Base-by-base conservation (phyloP, 2,329 filamentous ascomycete species). In the Trichoderma sp. region DNA sequence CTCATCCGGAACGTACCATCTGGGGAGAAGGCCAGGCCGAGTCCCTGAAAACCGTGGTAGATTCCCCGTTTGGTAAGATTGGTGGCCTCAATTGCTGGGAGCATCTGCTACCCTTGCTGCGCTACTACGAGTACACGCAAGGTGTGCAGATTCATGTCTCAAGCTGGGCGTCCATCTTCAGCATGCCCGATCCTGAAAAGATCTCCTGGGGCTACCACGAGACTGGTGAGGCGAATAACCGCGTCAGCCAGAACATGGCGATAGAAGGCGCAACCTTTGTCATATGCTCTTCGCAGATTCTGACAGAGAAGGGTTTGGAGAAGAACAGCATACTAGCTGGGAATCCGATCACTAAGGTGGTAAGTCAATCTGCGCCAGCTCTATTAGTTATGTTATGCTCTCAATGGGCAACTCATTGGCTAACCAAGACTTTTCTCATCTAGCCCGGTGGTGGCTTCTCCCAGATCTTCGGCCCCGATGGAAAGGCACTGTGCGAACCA, bases 1-100 rank as follows among this genome's bases (percentile, higher is more conserved):
- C 87, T 3, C 86, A 88, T 74, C 84, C 88, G 51, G 87, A 88
- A 78, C 82, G 85, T 28, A 83, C 87, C 4, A 81, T 88, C 26
- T 89, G 87, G 74, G 87, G 87, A 3, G 87, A 89, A 66, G 86
- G 84, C 7, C 82, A 84, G 0, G 87, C 86, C 4, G 84, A 88
- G 71, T 84, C 86, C n/a, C 83, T 86, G 32, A 78, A 83, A 65
- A 85, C 84, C 2, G 86, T 87, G 1, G 80, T 84, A 36, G 80
- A 85, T 70, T 84, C 84, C 0, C 82, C 83, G 24, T 84, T 87
- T 53, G 86, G 86, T 12, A 81, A 83, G 3, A 77, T 89, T 32
- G 87, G 87, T 14, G 84, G 86, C 34, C 79, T 89, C 70, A 87
- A 86, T 77, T 88, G 86, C 80, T 88, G 86, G 86, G 85, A 86